A percentile compares a stretch with the other conserved stretches of the same genome.
Conservation (phyloP, 768 basidiomycete genomes). For the Amanita phalloides region DNA sequence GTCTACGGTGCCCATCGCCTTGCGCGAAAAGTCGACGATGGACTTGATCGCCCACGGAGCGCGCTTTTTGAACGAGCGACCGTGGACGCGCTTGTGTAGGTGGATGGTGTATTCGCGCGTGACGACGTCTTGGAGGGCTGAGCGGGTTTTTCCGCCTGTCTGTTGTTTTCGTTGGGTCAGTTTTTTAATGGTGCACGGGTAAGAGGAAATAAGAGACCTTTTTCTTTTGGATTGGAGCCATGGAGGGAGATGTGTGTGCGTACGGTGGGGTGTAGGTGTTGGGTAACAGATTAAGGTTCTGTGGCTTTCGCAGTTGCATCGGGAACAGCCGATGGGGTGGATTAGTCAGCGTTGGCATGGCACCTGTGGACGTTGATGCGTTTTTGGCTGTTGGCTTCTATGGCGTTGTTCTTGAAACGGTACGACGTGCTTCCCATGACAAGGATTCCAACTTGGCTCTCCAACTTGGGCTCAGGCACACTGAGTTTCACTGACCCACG, state of each 20-base stretch:
- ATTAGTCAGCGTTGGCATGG: not conserved
- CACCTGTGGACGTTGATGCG: too few species aligned
- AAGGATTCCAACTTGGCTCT: too few species aligned
- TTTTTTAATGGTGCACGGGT: not conserved
- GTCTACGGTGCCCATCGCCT: constrained; percentile 93
- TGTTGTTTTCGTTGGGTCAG: constrained; percentile 12
- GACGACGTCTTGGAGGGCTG: constrained; percentile 96
- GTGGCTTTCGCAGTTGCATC: constrained; percentile 35
- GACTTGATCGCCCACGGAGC: constrained; percentile 96
- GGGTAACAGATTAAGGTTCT: constrained; percentile 42
- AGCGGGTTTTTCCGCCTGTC: constrained; percentile 83
- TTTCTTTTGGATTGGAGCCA: constrained; percentile 40
- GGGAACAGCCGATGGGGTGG: constrained; percentile 19
- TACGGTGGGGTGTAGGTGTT: constrained; percentile 16
- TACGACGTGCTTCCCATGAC: not conserved
- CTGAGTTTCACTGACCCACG: too few species aligned
- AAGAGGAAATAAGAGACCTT: constrained; percentile 23
- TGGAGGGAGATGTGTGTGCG: constrained; percentile 18
- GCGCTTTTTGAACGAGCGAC: constrained; percentile 93
- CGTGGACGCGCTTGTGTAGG: constrained; percentile 90
- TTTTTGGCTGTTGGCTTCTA: too few species aligned
- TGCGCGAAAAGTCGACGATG: constrained; percentile 82
- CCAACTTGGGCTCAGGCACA: too few species aligned
- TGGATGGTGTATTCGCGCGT: constrained; percentile 99
- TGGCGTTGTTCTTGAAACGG: too few species aligned